Evolutionary conservation across 2,329 filamentous ascomycete genomes (phyloP), one percentile per base, ranked within the genome.

Genomic region (Phoma sp.): DNA sequence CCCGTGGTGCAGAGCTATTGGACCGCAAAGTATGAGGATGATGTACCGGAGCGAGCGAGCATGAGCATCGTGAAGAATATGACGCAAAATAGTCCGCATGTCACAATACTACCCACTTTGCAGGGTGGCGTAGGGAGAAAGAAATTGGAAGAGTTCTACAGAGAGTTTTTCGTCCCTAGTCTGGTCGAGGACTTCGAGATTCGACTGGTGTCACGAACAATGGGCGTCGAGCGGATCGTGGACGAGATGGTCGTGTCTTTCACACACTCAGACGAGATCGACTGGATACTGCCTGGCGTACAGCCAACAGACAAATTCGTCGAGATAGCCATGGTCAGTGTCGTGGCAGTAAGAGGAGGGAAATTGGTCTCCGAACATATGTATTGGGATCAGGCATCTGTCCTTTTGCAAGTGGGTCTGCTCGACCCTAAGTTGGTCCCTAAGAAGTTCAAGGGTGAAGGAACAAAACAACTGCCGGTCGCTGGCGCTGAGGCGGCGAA

Each of bases 331-430:
- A 64, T 86, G 29, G 82, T 86, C 25, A 82, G 79, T 47, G 78
- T 86, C 9, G 81, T 86, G 4, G 77, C 77, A 35, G 71, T 85
- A 13, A 75, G 81, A 30, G 82, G 78, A 1, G 82, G 79, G 0
- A 82, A 80, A 60, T 68, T 86, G 13, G 80, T 78, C 47, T 80
- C 81, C 1, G 83, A 86, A 65, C 81, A 84, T 56, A 74, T 84
- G 53, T 85, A 85, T 61, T 86, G 83, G 83, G 83, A 86, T 51
- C 82, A 86, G 58, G 83, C 83, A 1, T 81, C 76, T 30, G 83
- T 85, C 4, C 69, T 86, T 2, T 76, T 84, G 14, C 83, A 86
- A 62, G 68, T 83, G 3, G 83, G 83, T 0, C 64, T 85, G 42
- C 62, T 86, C 10, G 81, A 86, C 67, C 80, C 82, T 2, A 82